Evolutionary conservation across 352 stramenopile genomes (phyloP), one percentile per base, ranked within the genome.

Genomic region (Phytophthora sansomeana): DNA sequence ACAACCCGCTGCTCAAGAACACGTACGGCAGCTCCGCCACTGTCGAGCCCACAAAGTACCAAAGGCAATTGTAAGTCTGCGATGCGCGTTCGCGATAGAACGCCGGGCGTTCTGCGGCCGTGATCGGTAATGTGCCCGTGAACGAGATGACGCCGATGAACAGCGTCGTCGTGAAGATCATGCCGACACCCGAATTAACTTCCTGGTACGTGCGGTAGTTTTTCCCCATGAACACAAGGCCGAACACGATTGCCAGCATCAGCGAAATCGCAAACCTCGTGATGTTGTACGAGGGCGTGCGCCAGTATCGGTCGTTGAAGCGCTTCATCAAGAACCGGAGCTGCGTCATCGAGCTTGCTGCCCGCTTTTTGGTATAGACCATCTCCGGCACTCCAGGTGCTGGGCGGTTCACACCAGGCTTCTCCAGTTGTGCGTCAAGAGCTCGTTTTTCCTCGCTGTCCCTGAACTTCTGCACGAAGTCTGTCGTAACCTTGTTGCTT

Each of bases 11-110:
- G 6, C 48, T 63, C n/a, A 72, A 55, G 32, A 83, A 72, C 69
- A 58, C 92, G 39, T 70, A 89, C 42, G 80, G 80, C 47, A 87
- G 80, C 78, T 98, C 94, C 13, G 81, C 77, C 21, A 98, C 26
- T 11, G 79, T 92, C 39, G 81, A 85, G 11, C 85, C 81, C 11
- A 97, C 57, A 24, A 85, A 86, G 64, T 98, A 95, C 64, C 90
- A 87, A 13, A 84, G 66, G 30, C 85, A 68, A 43, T 89, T 85
- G 73, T 98, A 98, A 64, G 96, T 98, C 66, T 94, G 69, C n/a
- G 90, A 83, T 14, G 89, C 84, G 29, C 95, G 90, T 66, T 98
- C 93, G 10, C 93, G 79, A 77, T 98, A 98, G 39, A 59, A 65
- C 11, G 62, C 35, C 80, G 39, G 38, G 70, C 80, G 51, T 83